Base-by-base conservation (phyloP, 176 grass and related monocot species). In the Musa schizocarpa region DNA sequence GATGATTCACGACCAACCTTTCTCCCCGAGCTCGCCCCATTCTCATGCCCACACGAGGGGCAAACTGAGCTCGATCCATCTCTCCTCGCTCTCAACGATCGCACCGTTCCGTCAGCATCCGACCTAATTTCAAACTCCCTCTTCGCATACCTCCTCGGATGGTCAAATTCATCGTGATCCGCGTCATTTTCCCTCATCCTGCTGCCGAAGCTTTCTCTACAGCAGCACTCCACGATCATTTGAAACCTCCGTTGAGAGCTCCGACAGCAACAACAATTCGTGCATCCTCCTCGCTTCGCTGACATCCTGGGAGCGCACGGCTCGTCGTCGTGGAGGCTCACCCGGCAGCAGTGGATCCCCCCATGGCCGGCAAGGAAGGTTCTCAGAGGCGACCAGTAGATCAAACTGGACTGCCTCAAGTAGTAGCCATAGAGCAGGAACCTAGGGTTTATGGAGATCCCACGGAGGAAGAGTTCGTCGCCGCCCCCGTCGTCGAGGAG, bases 301-400 rank as follows among this genome's bases (percentile, higher is more conserved):
- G 53, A 19, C 16, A 50, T 34, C 48, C 59, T 29, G n/a, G 22
- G 3, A n/a, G 52, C 55, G 52, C 65, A 43, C 65, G 64, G 53
- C 26, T 65, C 77, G 11, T n/a, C 52, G 13, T 65, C 23, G 13
- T 10, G 58, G 69, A 50, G 56, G 3, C 24, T 34, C 53, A 56
- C 3, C 11, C 53, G 23, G 52, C 23, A 74, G 53, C 57, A 74
- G 27, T 20, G 12, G 24, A 34, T 24, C 21, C 7, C 53, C 9
- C 14, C 50, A 9, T 50, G 56, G 9, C 77, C 20, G 56, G 78
- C n/a, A 58, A 73, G 69, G 56, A 73, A 53, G 23, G 49, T 64
- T 52, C 69, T 72, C 20, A 70, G 59, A 50, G 69, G 78, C 12
- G 78, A 29, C 69, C 78, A 80, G 55, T 73, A 73, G 57, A 80